Evolutionary conservation across 2,329 filamentous ascomycete species (phyloP), one percentile per base, ranked within the genome.

Genomic region (Ophiosphaerella herpotricha): DNA sequence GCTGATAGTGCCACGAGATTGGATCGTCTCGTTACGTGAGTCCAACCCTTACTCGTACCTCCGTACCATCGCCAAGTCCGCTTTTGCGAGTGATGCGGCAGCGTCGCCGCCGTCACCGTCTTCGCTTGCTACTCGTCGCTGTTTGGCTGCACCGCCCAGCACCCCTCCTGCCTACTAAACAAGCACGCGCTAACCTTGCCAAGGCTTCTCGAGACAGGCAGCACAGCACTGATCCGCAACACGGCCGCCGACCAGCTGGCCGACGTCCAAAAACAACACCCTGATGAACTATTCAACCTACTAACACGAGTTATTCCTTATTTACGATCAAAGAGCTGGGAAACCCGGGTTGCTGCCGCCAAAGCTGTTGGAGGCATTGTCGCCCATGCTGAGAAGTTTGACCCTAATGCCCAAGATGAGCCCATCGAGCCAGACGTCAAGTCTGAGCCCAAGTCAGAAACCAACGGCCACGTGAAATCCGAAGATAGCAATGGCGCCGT

Each of bases 261-360:
- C 55, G 94, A 99, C 76, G 94, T 96, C 74, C 95, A 99, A 76
- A 97, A 97, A 72, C 90, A 94, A 73, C 94, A 97, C 66, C 94
- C 94, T 0, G 93, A 99, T 76, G 95, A 99, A 74, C 80, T 99
- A 1, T 97, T 97, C 77, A 97, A 97, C 70, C 82, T 99, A 6
- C 82, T 99, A 11, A 93, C 91, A 26, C 84, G 93, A 53, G 92
- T 99, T 29, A 87, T 99, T n/a, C 93, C 94, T 1, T 99, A 97
- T 74, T 82, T 99, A 26, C 86, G 90, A 50, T 93, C 94, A 62
- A 96, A 93, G 72, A 93, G 92, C 70, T 99, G 94, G 94, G 94
- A 99, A 69, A 99, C 94, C 23, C 83, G 95, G 61, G 92, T 88
- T 54, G 95, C 94, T 46, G 89, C 95, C 39, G 91, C 93, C 61